Evolutionary conservation across 208 protist species (phyloP).

Genomic region (Crithidia bombi): DNA sequence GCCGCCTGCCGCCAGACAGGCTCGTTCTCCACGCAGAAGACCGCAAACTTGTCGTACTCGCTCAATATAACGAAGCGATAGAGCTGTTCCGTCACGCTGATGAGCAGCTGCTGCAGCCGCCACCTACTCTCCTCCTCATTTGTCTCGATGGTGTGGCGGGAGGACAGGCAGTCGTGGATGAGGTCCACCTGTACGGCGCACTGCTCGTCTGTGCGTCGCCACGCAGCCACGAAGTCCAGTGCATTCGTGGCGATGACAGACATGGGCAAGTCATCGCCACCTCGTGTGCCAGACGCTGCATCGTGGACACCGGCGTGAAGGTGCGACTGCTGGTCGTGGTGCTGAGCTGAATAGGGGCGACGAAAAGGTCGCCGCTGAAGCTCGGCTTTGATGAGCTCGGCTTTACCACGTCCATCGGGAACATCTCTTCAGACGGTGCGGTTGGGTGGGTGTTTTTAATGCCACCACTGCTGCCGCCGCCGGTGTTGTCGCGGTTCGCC

Average conservation of each 20-base stretch:
- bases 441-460: too few relatives aligned
- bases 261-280: background rate
- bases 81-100: constrained; percentile 33
- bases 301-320: constrained; percentile 18
- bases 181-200: constrained; percentile 31
- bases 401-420: background rate
- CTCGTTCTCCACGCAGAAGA: constrained; percentile 46
- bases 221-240: constrained; percentile 30
- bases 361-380: background rate
- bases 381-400: background rate
- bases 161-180: constrained; percentile 30
- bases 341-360: background rate
- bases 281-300: constrained; percentile 12
- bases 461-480: background rate
- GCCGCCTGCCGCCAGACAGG: constrained; percentile 53
- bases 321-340: constrained; percentile 1
- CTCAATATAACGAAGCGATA: constrained; percentile 24
- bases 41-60: constrained; percentile 48
- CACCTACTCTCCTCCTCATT: constrained; percentile 42
- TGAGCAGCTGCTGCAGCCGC: constrained; percentile 32
- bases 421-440: too few relatives aligned
- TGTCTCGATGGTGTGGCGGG: constrained; percentile 10
- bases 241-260: constrained; percentile 22
- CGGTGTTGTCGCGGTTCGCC: background rate
- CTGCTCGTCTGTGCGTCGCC: constrained; percentile 9